These are phyloP conservation scores for Zymoseptoria passerinii DNA, from an alignment of 2,329 filamentous ascomycete species.

Conservation along the genomic window DNA sequence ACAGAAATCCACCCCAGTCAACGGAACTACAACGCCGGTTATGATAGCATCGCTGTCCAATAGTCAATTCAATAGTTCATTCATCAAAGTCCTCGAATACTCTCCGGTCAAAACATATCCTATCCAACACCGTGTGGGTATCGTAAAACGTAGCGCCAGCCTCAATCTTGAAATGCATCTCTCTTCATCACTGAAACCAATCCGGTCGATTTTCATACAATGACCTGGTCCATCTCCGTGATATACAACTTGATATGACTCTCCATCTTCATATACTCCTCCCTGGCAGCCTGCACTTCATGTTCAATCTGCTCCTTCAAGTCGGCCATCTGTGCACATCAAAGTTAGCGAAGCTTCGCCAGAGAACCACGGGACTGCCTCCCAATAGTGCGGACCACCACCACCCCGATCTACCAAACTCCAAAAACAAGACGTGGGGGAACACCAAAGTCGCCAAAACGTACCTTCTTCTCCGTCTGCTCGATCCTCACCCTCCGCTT, in stretches of 20 bases:
- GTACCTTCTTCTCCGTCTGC: slow-evolving; percentile 96
- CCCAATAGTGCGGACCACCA: not conserved
- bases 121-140: not conserved
- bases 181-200: not conserved
- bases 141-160: not conserved
- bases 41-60: not conserved
- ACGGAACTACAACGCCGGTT: not conserved
- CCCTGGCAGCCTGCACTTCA: slow-evolving; percentile 80
- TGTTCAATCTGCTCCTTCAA: slow-evolving; percentile 96
- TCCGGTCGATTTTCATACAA: slow-evolving; percentile 32
- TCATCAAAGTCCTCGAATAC: not conserved
- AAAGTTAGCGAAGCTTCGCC: slow-evolving; percentile 14
- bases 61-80: not conserved
- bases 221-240: slow-evolving; percentile 93
- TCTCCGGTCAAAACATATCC: not conserved
- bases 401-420: not conserved
- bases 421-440: not conserved
- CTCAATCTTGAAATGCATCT: not conserved
- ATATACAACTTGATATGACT: slow-evolving; percentile 96
- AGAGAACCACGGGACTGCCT: not conserved
- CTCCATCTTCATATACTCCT: slow-evolving; percentile 96
- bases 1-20: not conserved
- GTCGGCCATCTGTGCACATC: slow-evolving; percentile 69
- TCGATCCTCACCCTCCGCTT: slow-evolving; percentile 86
- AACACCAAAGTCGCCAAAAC: slow-evolving; percentile 16